phyloP scores from a whole-genome alignment of 2,329 filamentous ascomycete genomes.

The Colletotrichum acutatum region DNA sequence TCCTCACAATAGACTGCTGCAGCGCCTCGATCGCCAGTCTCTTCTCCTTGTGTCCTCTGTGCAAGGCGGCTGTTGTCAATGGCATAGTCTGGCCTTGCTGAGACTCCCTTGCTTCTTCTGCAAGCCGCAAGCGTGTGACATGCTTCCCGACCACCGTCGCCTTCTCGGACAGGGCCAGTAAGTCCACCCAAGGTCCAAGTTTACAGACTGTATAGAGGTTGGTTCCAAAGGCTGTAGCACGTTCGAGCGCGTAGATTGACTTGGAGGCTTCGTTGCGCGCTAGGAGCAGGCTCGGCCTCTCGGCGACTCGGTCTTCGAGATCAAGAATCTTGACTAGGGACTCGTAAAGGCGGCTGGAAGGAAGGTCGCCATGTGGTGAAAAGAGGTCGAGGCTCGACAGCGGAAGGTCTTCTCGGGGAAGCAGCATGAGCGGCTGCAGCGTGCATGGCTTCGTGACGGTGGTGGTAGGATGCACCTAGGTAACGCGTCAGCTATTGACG shows the following conservation, averaged over 20 bases:
- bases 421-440: constrained; percentile 70
- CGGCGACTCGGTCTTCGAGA: constrained; percentile 68
- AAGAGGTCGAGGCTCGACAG: constrained; percentile 71
- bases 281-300: constrained; percentile 66
- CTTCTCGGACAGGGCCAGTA: constrained; percentile 61
- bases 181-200: constrained; percentile 73
- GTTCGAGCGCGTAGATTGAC: constrained; percentile 72
- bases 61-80: constrained; percentile 56
- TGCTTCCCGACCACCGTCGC: constrained; percentile 59
- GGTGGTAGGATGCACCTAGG: constrained; percentile 66
- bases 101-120: constrained; percentile 33
- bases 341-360: constrained; percentile 67
- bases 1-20: constrained; percentile 67
- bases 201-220: constrained; percentile 76
- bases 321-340: constrained; percentile 72
- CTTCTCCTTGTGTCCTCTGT: constrained; percentile 65
- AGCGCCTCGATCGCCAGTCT: constrained; percentile 71
- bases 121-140: constrained; percentile 41
- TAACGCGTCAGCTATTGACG: constrained; percentile 35
- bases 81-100: constrained; percentile 34
- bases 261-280: constrained; percentile 67
- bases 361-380: constrained; percentile 60
- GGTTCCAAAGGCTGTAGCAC: constrained; percentile 56
- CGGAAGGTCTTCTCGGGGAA: constrained; percentile 69
- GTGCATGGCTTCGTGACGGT: constrained; percentile 63